phyloP scores from a whole-genome alignment of 305 asterid genomes.

The Withania somnifera region DNA sequence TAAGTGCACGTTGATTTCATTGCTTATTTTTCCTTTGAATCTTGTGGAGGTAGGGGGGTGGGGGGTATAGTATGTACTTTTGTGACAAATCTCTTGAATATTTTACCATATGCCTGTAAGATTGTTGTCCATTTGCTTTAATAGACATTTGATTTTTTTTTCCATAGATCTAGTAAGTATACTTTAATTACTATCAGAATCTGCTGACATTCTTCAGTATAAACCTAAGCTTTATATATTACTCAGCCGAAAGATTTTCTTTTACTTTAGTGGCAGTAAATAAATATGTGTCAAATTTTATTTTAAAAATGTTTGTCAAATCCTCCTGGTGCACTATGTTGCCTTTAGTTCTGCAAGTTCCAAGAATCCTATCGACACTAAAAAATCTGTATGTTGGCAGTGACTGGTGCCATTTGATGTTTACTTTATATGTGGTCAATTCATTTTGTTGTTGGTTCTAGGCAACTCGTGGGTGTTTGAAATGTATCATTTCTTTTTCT shows the following conservation, averaged over 20 bases:
- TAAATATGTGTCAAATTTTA: not conserved
- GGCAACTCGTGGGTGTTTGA: not conserved
- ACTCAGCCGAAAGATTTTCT: not conserved
- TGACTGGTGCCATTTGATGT: not conserved
- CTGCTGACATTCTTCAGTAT: not conserved
- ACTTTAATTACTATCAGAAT: not conserved
- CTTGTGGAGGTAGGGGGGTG: not conserved
- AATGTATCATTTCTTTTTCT: not conserved
- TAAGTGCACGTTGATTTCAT: conserved; percentile 2
- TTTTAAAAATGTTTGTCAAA: not conserved
- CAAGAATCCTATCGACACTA: not conserved
- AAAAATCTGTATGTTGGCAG: not conserved
- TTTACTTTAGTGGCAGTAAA: not conserved
- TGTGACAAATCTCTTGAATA: not conserved
- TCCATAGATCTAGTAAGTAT: not conserved
- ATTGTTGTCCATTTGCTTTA: not conserved
- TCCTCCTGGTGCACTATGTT: not conserved
- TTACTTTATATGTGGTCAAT: not conserved
- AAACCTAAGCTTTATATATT: not conserved
- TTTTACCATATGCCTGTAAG: not conserved
- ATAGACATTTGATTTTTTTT: not conserved
- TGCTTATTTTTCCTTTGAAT: conserved; percentile 1
- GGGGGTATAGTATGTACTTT: not conserved
- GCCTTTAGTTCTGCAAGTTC: not conserved
- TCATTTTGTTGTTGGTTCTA: not conserved